Percentiles rank a stretch among this genome's conserved stretches.
phyloP scores from a whole-genome alignment of 164 flowering plant genomes.

The Cinnamomum micranthum region DNA sequence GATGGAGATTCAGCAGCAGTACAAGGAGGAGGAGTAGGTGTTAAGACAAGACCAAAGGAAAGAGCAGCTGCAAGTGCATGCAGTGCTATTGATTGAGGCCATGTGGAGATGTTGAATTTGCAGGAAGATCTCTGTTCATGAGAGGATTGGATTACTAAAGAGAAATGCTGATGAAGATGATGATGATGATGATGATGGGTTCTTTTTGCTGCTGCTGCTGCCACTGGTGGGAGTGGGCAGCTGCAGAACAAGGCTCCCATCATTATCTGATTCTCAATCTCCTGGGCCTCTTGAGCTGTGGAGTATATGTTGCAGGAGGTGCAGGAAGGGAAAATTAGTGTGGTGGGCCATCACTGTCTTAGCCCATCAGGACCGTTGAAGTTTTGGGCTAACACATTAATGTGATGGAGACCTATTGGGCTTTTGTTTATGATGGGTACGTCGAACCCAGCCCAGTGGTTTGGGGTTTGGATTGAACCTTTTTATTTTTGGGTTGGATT shows the following conservation, averaged over 20 bases:
- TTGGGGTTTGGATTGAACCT: too few species aligned
- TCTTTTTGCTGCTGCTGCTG: not conserved
- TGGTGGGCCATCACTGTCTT: not conserved
- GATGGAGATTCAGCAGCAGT: constrained; percentile 18
- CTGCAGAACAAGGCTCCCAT: constrained; percentile 3
- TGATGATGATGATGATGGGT: not conserved
- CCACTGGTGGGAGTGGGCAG: constrained; percentile 1
- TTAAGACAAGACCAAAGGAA: constrained; percentile 38
- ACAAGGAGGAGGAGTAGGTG: constrained; percentile 35
- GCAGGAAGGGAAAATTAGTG: too few species aligned
- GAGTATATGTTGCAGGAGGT: not conserved
- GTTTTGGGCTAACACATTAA: too few species aligned
- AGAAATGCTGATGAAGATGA: not conserved
- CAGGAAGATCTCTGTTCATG: not conserved
- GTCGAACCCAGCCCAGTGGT: too few species aligned
- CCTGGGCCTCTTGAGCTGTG: not conserved
- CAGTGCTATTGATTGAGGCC: constrained; percentile 25
- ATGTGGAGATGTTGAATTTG: not conserved
- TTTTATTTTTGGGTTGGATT: too few species aligned
- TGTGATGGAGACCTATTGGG: too few species aligned
- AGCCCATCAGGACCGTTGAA: not conserved
- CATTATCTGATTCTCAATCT: not conserved
- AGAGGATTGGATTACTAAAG: not conserved
- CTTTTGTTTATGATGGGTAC: too few species aligned
- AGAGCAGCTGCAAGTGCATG: constrained; percentile 39